These are phyloP conservation scores for Papilionanthe hybrid DNA, from an alignment of 116 monocot genomes.

Conservation along the genomic window DNA sequence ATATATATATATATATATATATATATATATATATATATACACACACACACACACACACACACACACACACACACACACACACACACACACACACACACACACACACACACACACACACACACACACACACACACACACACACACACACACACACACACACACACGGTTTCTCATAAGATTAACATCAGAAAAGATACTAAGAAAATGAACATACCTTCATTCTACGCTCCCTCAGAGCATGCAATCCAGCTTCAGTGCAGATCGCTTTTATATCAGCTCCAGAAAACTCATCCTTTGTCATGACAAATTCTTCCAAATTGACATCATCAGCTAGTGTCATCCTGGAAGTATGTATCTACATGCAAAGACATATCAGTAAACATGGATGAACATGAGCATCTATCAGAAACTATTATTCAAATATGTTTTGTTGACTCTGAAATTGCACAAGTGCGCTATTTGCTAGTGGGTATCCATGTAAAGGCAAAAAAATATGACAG, in stretches of 20 bases:
- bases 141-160: not conserved
- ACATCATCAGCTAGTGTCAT: conserved; percentile 97
- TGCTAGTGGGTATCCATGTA: not conserved
- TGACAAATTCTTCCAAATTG: conserved; percentile 94
- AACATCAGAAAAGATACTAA: not conserved
- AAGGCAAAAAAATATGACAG: not conserved
- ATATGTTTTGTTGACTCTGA: not conserved
- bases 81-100: not conserved
- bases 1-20: not conserved
- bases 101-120: no score
- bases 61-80: not conserved
- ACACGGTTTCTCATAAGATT: not conserved
- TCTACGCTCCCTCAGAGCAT: conserved; percentile 84
- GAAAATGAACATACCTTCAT: conserved; percentile 61
- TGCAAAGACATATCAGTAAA: not conserved
- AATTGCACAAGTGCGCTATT: not conserved
- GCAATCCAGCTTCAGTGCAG: conserved; percentile 94
- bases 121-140: no score
- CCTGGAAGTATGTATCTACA: conserved; percentile 87
- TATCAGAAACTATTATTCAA: not conserved
- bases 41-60: not conserved
- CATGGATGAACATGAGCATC: not conserved
- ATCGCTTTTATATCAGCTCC: conserved; percentile 97
- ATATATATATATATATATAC: not conserved
- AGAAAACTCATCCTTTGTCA: conserved; percentile 98